phyloP scores from a whole-genome alignment of 140 eudicot species.

The Senecio squalidus region DNA sequence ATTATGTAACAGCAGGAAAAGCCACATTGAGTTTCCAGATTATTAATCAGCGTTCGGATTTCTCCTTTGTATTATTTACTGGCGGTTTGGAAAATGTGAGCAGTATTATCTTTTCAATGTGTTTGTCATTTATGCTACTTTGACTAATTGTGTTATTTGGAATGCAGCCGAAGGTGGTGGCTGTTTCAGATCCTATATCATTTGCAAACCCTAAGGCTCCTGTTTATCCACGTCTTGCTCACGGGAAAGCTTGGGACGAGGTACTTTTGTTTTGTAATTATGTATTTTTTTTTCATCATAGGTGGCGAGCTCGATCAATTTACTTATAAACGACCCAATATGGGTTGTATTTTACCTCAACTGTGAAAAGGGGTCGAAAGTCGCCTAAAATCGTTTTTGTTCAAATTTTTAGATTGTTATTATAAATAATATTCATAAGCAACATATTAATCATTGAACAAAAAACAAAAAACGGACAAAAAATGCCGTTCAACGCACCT shows the following conservation, averaged over 20 bases:
- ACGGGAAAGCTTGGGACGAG: conserved; percentile 59
- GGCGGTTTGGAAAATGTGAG: conserved; percentile 54
- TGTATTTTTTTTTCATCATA: background rate
- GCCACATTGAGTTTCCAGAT: conserved; percentile 40
- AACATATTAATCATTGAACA: no score
- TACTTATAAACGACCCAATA: no score
- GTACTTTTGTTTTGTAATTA: conserved; percentile 17
- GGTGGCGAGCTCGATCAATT: no score
- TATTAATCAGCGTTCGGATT: conserved; percentile 70
- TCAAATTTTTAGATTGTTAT: no score
- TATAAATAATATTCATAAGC: no score
- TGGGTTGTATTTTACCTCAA: no score
- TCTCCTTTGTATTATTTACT: conserved; percentile 55
- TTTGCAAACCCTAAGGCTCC: conserved; percentile 77
- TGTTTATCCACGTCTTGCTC: conserved; percentile 63
- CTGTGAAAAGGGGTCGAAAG: no score
- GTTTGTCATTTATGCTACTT: background rate
- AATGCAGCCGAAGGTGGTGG: conserved; percentile 54
- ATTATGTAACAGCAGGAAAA: conserved; percentile 39
- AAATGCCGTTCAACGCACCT: no score
- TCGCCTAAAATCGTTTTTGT: no score
- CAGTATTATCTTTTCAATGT: background rate
- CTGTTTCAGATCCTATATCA: conserved; percentile 44
- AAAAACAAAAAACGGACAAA: no score
- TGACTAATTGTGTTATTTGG: conserved; percentile 8